Evolutionary conservation across 768 basidiomycete species (phyloP).

Genomic region (Asterophora lycoperdoides): DNA sequence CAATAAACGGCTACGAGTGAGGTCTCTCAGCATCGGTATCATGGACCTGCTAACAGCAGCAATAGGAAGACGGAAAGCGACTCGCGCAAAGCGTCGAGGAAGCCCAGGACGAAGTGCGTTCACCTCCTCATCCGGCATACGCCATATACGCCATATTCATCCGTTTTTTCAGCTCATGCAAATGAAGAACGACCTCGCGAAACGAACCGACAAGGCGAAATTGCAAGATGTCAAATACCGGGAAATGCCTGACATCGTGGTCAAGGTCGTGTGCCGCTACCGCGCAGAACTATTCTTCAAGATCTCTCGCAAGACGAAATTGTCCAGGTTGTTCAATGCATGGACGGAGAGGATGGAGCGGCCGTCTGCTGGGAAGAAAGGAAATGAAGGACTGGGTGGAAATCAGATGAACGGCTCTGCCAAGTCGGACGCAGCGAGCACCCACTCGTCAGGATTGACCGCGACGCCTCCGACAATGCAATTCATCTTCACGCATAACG

Average conservation of each 20-base stretch:
- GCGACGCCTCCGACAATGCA: constrained; percentile 50
- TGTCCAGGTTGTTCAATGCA: constrained; percentile 77
- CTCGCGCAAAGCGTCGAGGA: constrained; percentile 79
- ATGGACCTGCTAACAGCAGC: constrained; percentile 18
- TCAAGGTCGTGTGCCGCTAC: constrained; percentile 86
- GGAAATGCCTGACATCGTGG: constrained; percentile 85
- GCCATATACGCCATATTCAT: constrained; percentile 10
- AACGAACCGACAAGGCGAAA: constrained; percentile 74
- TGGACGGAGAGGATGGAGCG: constrained; percentile 89
- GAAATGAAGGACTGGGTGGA: constrained; percentile 27
- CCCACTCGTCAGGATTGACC: constrained; percentile 37
- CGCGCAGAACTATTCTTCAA: constrained; percentile 92
- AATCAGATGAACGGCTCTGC: constrained; percentile 43
- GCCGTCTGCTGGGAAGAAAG: constrained; percentile 41
- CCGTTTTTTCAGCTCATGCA: constrained; percentile 53
- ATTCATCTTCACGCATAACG: constrained; percentile 84
- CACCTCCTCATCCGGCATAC: neutral
- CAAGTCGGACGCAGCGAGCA: constrained; percentile 48
- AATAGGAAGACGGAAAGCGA: constrained; percentile 81
- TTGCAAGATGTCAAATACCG: constrained; percentile 76
- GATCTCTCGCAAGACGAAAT: constrained; percentile 85
- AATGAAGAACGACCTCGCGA: constrained; percentile 80
- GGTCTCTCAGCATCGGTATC: constrained; percentile 17
- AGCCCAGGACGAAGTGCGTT: constrained; percentile 73
- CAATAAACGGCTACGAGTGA: constrained; percentile 82